Percentiles rank a stretch among this genome's conserved stretches.
phyloP scores from a whole-genome alignment of 2,329 filamentous ascomycete genomes.

The Nemania sp. region DNA sequence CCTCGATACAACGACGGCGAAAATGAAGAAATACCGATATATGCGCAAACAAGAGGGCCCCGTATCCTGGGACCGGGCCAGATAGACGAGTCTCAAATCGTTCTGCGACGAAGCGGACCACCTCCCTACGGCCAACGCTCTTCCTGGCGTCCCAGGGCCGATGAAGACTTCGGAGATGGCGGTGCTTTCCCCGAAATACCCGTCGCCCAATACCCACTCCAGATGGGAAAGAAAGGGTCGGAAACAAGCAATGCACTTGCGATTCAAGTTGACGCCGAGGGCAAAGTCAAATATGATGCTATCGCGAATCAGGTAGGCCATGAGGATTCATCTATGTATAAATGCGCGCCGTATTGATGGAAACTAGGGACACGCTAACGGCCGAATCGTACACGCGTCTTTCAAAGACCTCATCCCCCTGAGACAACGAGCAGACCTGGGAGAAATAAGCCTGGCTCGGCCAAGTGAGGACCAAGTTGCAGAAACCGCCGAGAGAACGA shows the following conservation, averaged over 20 bases:
- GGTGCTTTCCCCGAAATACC: conserved; percentile 95
- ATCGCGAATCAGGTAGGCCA: conserved; percentile 74
- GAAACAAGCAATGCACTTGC: conserved; percentile 86
- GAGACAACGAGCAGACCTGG: conserved; percentile 90
- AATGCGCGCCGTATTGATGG: conserved; percentile 10
- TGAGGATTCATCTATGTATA: background rate
- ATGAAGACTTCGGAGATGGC: conserved; percentile 95
- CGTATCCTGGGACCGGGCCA: conserved; percentile 84
- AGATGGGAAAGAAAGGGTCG: conserved; percentile 87
- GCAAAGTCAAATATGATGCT: conserved; percentile 96
- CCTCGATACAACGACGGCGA: conserved; percentile 91
- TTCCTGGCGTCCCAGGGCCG: conserved; percentile 89
- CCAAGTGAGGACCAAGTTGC: conserved; percentile 87
- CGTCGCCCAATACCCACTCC: conserved; percentile 93
- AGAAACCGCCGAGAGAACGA: conserved; percentile 87
- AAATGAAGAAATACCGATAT: conserved; percentile 80
- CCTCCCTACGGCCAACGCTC: conserved; percentile 87
- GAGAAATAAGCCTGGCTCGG: conserved; percentile 87
- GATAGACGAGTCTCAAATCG: conserved; percentile 86
- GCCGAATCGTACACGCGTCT: conserved; percentile 88
- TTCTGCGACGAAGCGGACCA: conserved; percentile 82
- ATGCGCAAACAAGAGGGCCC: conserved; percentile 81
- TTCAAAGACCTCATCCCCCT: conserved; percentile 98
- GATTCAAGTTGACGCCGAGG: conserved; percentile 90
- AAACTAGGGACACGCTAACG: conserved; percentile 79